phyloP scores from a whole-genome alignment of 2,329 filamentous ascomycete genomes.

The Trichoderma atroviride region DNA sequence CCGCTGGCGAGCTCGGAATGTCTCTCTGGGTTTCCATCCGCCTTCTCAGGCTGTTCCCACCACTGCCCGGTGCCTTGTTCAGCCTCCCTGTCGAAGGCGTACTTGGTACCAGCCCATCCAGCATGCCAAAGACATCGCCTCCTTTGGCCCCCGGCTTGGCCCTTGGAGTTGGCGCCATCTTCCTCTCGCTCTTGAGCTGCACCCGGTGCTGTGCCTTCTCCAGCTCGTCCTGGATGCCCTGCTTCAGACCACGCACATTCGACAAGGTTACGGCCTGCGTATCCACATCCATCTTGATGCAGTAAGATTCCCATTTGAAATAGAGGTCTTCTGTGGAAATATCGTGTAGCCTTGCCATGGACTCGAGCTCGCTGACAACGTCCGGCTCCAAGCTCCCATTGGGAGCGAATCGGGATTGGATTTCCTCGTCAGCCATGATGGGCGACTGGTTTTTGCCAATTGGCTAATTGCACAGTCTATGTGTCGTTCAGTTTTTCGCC shows the following conservation, averaged over 20 bases:
- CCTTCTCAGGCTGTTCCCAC: constrained; percentile 39
- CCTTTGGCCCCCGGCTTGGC: constrained; percentile 48
- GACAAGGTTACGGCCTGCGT: constrained; percentile 70
- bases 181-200: constrained; percentile 65
- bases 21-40: constrained; percentile 37
- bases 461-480: not conserved
- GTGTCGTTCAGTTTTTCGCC: not conserved
- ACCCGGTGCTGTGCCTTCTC: constrained; percentile 73
- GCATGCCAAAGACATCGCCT: constrained; percentile 81
- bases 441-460: constrained; percentile 19
- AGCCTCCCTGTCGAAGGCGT: constrained; percentile 56
- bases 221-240: constrained; percentile 79
- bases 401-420: constrained; percentile 43
- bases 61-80: constrained; percentile 36
- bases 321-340: constrained; percentile 84
- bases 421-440: constrained; percentile 43
- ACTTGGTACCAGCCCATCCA: constrained; percentile 70
- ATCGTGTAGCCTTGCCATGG: constrained; percentile 81
- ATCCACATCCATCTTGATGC: constrained; percentile 87
- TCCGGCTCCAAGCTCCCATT: constrained; percentile 67
- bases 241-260: constrained; percentile 77
- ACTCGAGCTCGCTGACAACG: constrained; percentile 77
- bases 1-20: constrained; percentile 40
- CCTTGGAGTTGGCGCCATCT: constrained; percentile 64
- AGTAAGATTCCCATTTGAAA: constrained; percentile 99